Conservation (phyloP, 2,329 filamentous ascomycete genomes). For the Aspergillus alliaceus region DNA sequence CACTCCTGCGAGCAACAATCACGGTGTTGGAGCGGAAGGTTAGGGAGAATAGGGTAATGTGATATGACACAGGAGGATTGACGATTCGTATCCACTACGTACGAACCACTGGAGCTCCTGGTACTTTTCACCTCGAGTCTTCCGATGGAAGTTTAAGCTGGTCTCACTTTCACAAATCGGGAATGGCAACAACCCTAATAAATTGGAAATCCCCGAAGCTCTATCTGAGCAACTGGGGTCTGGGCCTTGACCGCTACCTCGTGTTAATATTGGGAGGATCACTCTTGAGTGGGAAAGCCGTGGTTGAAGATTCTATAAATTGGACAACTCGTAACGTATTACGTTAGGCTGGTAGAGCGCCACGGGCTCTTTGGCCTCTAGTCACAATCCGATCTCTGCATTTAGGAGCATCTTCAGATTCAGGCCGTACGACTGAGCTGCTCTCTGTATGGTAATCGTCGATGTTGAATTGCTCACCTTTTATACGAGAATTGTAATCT, state of each 20-base stretch:
- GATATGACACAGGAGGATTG: not conserved
- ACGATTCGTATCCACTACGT: not conserved
- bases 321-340: too few relatives aligned
- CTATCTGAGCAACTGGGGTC: not conserved
- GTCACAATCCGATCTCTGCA: too few relatives aligned
- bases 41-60: not conserved
- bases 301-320: not conserved
- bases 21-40: not conserved
- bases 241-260: not conserved
- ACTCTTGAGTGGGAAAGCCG: too few relatives aligned
- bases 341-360: too few relatives aligned
- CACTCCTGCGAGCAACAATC: not conserved
- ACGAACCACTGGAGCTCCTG: not conserved
- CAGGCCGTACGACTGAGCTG: too few relatives aligned
- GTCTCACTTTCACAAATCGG: not conserved
- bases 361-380: too few relatives aligned
- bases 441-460: too few relatives aligned
- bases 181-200: not conserved
- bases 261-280: too few relatives aligned
- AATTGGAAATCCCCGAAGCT: not conserved
- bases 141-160: not conserved
- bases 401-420: too few relatives aligned
- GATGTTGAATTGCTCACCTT: too few relatives aligned
- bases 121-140: not conserved
- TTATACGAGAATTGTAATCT: too few relatives aligned